These are phyloP conservation scores for Colletotrichum cereale DNA, from an alignment of 2,329 filamentous ascomycete species.

Conservation along the genomic window DNA sequence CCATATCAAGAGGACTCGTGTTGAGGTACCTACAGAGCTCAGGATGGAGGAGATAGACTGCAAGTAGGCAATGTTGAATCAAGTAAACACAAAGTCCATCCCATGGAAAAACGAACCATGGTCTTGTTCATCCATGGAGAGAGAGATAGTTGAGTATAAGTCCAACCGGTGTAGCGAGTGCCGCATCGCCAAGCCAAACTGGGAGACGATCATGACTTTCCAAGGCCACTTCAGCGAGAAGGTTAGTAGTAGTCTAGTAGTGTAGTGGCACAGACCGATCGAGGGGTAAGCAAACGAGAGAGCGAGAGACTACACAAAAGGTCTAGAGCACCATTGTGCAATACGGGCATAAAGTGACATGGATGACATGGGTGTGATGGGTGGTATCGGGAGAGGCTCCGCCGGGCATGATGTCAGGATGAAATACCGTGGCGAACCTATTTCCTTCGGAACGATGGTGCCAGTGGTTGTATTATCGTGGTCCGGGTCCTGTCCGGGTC, in stretches of 20 bases:
- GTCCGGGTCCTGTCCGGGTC: background rate
- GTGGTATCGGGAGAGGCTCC: conserved; percentile 18
- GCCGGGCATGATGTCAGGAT: conserved; percentile 34
- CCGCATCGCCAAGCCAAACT: conserved; percentile 13
- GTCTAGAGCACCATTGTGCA: conserved; percentile 3
- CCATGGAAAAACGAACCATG: background rate
- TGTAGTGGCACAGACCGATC: background rate
- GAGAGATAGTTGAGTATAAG: background rate
- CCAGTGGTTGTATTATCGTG: too few relatives aligned
- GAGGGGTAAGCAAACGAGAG: background rate
- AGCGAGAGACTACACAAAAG: background rate
- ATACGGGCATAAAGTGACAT: background rate
- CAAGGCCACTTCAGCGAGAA: background rate
- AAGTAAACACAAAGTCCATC: background rate
- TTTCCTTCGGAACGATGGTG: background rate
- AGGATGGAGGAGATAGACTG: too few relatives aligned
- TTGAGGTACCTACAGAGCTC: background rate
- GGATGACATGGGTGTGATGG: background rate
- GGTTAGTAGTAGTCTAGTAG: background rate
- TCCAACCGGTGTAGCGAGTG: background rate
- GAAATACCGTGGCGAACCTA: conserved; percentile 31
- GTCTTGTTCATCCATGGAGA: background rate
- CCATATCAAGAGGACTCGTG: background rate
- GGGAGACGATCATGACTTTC: conserved; percentile 18
- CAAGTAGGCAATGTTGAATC: background rate